Conservation (phyloP, 2,329 filamentous ascomycete genomes). For the Trichoderma atrobrunneum region DNA sequence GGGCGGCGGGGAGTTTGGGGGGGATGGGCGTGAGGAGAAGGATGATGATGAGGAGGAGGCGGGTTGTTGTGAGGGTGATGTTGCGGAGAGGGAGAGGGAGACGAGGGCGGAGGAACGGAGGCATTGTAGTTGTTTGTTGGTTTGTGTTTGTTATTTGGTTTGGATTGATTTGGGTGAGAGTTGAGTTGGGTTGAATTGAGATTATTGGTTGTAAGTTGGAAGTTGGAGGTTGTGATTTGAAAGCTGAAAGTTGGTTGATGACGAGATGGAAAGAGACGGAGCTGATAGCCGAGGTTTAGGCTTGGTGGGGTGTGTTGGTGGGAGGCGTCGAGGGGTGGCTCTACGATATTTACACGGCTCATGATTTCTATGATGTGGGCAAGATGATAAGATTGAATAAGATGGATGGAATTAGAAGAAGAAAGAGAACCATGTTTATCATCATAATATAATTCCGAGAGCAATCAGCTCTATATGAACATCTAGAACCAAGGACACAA, state of each 20-base stretch:
- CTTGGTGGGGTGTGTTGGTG: neutral
- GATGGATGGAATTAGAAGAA: too few species aligned
- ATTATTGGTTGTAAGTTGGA: neutral
- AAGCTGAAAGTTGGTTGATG: neutral
- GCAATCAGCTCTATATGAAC: neutral
- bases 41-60: constrained; percentile 39
- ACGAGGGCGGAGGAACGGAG: neutral
- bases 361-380: neutral
- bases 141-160: neutral
- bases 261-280: neutral
- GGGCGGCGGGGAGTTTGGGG: constrained; percentile 79
- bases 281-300: constrained; percentile 18
- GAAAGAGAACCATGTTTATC: neutral
- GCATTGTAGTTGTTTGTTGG: neutral
- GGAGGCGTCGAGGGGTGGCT: neutral
- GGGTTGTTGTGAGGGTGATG: constrained; percentile 22
- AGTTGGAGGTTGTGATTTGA: neutral
- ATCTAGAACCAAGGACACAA: neutral
- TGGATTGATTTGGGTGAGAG: neutral
- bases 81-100: constrained; percentile 2
- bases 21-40: constrained; percentile 61
- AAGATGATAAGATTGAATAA: neutral
- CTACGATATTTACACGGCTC: neutral
- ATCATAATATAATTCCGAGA: neutral
- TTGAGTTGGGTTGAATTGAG: neutral